Percentiles rank a stretch among this genome's conserved stretches.
phyloP scores from a whole-genome alignment of 768 basidiomycete species.

The Tricholoma hemisulphureum region DNA sequence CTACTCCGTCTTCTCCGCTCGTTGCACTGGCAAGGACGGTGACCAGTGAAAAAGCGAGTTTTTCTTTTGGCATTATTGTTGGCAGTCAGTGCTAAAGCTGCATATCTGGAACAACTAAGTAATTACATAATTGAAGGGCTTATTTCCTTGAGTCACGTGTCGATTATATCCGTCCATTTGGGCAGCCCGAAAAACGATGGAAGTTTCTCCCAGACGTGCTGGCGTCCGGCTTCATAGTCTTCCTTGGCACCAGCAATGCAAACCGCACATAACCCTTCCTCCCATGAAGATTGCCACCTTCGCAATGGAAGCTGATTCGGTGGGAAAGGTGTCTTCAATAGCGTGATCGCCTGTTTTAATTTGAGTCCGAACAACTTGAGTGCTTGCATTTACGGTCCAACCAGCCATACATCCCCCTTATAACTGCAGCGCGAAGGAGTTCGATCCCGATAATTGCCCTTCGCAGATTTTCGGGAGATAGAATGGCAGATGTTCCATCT shows the following conservation, averaged over 20 bases:
- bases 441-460: not conserved
- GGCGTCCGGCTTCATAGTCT: not conserved
- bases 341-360: not conserved
- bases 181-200: slow-evolving; percentile 9
- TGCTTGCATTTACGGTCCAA: not conserved
- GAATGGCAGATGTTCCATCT: too few relatives aligned
- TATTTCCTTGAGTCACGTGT: not conserved
- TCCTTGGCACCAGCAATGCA: not conserved
- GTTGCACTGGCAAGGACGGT: too few relatives aligned
- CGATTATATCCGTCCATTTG: not conserved
- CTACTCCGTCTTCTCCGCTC: too few relatives aligned
- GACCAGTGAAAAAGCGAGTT: too few relatives aligned
- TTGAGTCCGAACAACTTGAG: not conserved
- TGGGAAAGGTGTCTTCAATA: too few relatives aligned
- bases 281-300: too few relatives aligned
- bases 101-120: too few relatives aligned
- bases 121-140: too few relatives aligned
- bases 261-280: not conserved
- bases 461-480: not conserved
- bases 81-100: too few relatives aligned
- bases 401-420: not conserved
- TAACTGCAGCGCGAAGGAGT: not conserved
- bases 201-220: slow-evolving; percentile 6
- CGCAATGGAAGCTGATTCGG: too few relatives aligned
- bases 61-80: too few relatives aligned